Base-by-base conservation (phyloP, 2,329 filamentous ascomycete species). In the Penicillium brevicompactum region DNA sequence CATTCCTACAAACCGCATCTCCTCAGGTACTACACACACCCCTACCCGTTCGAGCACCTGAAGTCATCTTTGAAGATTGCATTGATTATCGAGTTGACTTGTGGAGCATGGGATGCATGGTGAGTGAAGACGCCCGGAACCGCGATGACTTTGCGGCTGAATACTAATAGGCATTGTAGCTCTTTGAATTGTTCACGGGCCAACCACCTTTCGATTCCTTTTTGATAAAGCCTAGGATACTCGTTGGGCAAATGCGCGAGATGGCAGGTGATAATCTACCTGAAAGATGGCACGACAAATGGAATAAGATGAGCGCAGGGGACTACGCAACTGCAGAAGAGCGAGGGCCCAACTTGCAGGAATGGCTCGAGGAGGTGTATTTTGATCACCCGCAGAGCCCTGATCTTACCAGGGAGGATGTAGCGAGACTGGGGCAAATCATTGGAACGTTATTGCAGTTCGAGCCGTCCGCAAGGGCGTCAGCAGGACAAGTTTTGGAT, bases 181-280 rank as follows among this genome's bases (percentile, higher is more conserved):
- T 77, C 7, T 77, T 77, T 58, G 72, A 77, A 58, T 65, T 77
- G 21, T 63, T 77, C 18, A 62, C 65, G 2, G 73, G 74, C 14
- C 70, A 76, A 44, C 71, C 73, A 9, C 71, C 69, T 2, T 76
- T 77, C 47, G 71, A 75, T 43, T 72, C 63, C 55, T 59, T 74
- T 53, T 63, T 75, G 53, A 64, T 61, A 59, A 75, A 70, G 5
- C 69, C 67, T 14, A 32, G 55, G 30, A 68, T 67, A 9, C 63
- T 77, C 7, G 62, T 73, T 0, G 60, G 51, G 5, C 70, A 77
- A 57, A 76, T 77, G 71, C 62, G 65, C 9, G 70, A 76, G 53
- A 66, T 68, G 42, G 59, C 63, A 18, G 70, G 53, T 46, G 70
- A 75, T 44, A 62, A 67, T 14, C 58, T 76, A 51, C 73, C 74